A percentile compares a stretch with the other conserved stretches of the same genome.
These are phyloP conservation scores for Alternaria consortialis DNA, from an alignment of 2,329 filamentous ascomycete species.

Conservation along the genomic window DNA sequence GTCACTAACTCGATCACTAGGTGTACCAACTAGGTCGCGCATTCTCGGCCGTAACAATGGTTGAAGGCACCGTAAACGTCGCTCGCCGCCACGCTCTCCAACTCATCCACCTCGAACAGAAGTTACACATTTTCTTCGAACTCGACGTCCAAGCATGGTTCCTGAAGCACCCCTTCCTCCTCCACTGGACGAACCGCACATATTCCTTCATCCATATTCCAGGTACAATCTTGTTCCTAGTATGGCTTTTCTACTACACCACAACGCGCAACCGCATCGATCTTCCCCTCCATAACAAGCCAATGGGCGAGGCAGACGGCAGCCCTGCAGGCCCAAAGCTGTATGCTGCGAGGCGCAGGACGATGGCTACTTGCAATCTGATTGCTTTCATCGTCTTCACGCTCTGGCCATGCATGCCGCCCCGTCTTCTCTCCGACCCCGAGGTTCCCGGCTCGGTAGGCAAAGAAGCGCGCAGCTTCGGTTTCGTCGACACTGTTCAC, in stretches of 20 bases:
- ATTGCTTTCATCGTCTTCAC: constrained; percentile 68
- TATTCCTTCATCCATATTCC: constrained; percentile 84
- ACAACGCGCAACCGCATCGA: constrained; percentile 66
- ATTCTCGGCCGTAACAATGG: constrained; percentile 73
- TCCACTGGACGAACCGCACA: constrained; percentile 75
- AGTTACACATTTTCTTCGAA: constrained; percentile 72
- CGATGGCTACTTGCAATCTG: constrained; percentile 67
- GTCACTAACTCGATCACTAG: constrained; percentile 50
- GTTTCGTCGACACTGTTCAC: constrained; percentile 68
- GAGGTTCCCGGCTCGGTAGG: constrained; percentile 64
- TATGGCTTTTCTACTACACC: constrained; percentile 74
- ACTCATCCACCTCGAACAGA: constrained; percentile 72
- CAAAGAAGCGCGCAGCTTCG: constrained; percentile 66
- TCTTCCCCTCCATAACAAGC: constrained; percentile 52
- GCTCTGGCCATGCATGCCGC: constrained; percentile 69
- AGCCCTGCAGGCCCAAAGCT: constrained; percentile 61
- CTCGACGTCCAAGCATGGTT: constrained; percentile 68
- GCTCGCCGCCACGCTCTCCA: constrained; percentile 74
- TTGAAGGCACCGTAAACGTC: constrained; percentile 72
- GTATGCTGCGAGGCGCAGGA: constrained; percentile 65
- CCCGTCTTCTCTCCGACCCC: constrained; percentile 63
- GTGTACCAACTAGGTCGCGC: constrained; percentile 79
- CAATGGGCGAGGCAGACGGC: constrained; percentile 38
- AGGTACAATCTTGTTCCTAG: constrained; percentile 74
- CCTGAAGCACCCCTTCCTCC: constrained; percentile 62